Conservation (phyloP, 257 asterid genomes). For the Scutellaria galericulata region DNA sequence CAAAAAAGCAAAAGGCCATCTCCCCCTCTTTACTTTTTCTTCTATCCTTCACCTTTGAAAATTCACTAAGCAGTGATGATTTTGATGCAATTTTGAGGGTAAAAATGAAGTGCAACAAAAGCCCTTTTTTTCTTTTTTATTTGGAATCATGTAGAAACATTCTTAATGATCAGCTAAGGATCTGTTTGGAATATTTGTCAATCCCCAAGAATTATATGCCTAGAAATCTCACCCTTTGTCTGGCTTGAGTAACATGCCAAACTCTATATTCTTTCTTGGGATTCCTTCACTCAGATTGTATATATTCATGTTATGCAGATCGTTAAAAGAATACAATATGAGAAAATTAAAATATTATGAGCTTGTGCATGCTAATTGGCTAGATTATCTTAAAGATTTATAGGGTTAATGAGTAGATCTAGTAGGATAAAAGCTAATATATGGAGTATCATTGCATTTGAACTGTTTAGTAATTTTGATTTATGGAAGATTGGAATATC, state of each 20-base stretch:
- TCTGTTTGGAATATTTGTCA: slow-evolving; percentile 58
- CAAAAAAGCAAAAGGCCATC: slow-evolving; percentile 44
- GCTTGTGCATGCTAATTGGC: slow-evolving; percentile 36
- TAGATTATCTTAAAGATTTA: slow-evolving; percentile 15
- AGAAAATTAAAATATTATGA: slow-evolving; percentile 16
- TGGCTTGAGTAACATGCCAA: slow-evolving; percentile 86
- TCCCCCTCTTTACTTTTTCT: slow-evolving; percentile 41
- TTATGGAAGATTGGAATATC: slow-evolving; percentile 38
- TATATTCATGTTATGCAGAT: slow-evolving; percentile 30
- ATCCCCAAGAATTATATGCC: slow-evolving; percentile 62
- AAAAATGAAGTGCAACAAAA: slow-evolving; percentile 35
- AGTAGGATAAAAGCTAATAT: slow-evolving; percentile 26
- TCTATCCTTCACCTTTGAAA: slow-evolving; percentile 40
- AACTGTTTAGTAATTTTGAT: slow-evolving; percentile 22
- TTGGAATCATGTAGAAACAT: slow-evolving; percentile 44
- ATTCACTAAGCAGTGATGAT: slow-evolving; percentile 50
- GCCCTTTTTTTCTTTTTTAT: slow-evolving; percentile 42
- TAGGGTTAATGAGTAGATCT: slow-evolving; percentile 15
- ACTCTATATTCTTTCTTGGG: slow-evolving; percentile 61
- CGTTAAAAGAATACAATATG: too few relatives aligned
- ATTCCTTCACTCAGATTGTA: slow-evolving; percentile 48
- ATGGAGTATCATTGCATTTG: slow-evolving; percentile 27
- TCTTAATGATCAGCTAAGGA: slow-evolving; percentile 48
- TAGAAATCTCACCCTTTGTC: slow-evolving; percentile 51
- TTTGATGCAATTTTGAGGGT: slow-evolving; percentile 53